Conservation (phyloP, 1,284 basidiomycete species). For the Earliella scabrosa region DNA sequence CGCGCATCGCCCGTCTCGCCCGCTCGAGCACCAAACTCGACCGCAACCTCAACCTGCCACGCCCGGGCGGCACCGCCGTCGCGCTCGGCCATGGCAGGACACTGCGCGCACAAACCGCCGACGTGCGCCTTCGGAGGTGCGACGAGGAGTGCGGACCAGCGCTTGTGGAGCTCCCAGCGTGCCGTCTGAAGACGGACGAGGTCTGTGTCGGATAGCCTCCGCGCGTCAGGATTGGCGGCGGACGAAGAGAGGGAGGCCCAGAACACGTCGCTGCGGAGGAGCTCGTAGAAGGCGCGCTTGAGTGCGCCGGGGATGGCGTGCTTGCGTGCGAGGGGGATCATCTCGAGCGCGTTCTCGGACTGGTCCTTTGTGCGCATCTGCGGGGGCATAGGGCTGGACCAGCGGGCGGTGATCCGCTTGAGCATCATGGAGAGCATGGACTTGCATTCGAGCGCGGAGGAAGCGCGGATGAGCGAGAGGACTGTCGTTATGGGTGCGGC, state of each 20-base stretch:
- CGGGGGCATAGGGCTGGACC: not conserved
- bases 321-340: slow-evolving; percentile 35
- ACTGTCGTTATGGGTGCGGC: too few species aligned
- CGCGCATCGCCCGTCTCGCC: not conserved
- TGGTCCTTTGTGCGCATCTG: not conserved
- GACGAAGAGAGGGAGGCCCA: not conserved
- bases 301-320: slow-evolving; percentile 36
- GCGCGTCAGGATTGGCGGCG: not conserved
- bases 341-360: slow-evolving; percentile 31
- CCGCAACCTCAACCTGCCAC: too few species aligned
- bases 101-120: too few species aligned
- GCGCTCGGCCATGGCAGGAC: not conserved
- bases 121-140: too few species aligned
- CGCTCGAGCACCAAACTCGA: too few species aligned
- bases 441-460: too few species aligned
- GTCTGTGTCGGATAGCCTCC: not conserved
- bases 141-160: too few species aligned
- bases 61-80: not conserved
- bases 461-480: too few species aligned
- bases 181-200: not conserved
- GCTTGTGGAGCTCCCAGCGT: too few species aligned
- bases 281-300: slow-evolving; percentile 44
- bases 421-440: slow-evolving; percentile 11
- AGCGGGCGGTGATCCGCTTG: too few species aligned
- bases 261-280: slow-evolving; percentile 28